Conservation (phyloP, 805 yeast species). For the Metschnikowia matae region DNA sequence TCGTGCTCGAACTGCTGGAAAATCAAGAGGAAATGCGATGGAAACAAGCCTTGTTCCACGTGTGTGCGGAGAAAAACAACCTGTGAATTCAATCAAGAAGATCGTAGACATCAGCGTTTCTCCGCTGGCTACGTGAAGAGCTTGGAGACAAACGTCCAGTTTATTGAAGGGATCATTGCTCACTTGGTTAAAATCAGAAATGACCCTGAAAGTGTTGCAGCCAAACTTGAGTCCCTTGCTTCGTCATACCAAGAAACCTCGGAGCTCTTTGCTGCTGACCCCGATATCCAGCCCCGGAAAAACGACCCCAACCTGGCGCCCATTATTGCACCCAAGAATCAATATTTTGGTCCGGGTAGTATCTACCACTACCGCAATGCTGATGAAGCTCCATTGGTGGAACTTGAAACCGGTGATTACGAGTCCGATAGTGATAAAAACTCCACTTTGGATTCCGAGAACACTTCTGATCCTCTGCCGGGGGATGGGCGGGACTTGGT, state of each 20-base stretch:
- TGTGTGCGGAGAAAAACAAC: slow-evolving; percentile 10
- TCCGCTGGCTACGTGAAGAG: slow-evolving; percentile 18
- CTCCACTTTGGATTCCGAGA: background rate
- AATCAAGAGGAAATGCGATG: slow-evolving; percentile 19
- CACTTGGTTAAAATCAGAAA: slow-evolving; percentile 13
- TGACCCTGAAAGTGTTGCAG: slow-evolving; percentile 13
- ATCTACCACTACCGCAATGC: slow-evolving; percentile 11
- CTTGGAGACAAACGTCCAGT: slow-evolving; percentile 17
- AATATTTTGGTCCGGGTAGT: slow-evolving; percentile 18
- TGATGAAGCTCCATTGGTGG: background rate
- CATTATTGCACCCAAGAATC: slow-evolving; percentile 8
- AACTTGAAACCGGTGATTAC: background rate
- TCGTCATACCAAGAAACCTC: slow-evolving; percentile 7
- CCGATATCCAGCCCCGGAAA: slow-evolving; percentile 7
- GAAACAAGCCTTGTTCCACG: slow-evolving; percentile 16
- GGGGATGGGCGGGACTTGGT: background rate
- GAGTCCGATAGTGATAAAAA: background rate
- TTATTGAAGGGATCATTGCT: slow-evolving; percentile 12
- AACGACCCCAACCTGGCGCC: slow-evolving; percentile 5
- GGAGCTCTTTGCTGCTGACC: slow-evolving; percentile 2
- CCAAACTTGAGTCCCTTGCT: slow-evolving; percentile 13
- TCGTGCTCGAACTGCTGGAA: slow-evolving; percentile 19
- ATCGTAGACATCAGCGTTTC: slow-evolving; percentile 16
- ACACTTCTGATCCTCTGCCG: background rate
- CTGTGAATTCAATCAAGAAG: slow-evolving; percentile 16